Conservation (phyloP, 2,329 filamentous ascomycete genomes). For the Trichophyton schoenleinii region DNA sequence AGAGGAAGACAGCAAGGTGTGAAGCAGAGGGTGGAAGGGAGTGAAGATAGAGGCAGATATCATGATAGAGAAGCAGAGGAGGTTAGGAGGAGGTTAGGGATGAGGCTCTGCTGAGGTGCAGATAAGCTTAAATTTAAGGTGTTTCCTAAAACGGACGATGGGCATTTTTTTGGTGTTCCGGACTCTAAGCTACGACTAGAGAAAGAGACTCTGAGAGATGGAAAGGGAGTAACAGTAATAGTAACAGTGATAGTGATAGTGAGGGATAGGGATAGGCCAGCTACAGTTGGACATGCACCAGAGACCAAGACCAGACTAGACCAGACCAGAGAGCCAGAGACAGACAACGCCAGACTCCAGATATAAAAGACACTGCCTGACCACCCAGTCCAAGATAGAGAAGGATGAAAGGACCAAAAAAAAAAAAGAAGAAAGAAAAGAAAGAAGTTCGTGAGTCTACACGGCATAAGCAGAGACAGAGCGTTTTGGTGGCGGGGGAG, state of each 20-base stretch:
- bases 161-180: too few species aligned
- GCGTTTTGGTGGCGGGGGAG: slow-evolving; percentile 40
- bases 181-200: too few species aligned
- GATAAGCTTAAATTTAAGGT: background rate
- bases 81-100: background rate
- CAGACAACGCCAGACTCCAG: too few species aligned
- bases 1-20: background rate
- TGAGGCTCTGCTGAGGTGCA: background rate
- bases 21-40: background rate
- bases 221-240: too few species aligned
- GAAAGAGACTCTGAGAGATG: too few species aligned
- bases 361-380: background rate
- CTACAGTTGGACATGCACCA: too few species aligned
- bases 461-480: background rate
- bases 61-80: background rate
- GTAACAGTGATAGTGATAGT: too few species aligned
- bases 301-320: too few species aligned
- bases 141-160: background rate
- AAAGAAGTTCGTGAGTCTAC: background rate
- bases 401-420: background rate
- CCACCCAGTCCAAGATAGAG: background rate
- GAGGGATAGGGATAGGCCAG: too few species aligned
- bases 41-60: background rate
- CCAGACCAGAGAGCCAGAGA: too few species aligned
- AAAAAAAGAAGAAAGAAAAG: background rate